These are phyloP conservation scores for Ustilago xerochloae DNA, from an alignment of 1,284 basidiomycete species.

Conservation along the genomic window DNA sequence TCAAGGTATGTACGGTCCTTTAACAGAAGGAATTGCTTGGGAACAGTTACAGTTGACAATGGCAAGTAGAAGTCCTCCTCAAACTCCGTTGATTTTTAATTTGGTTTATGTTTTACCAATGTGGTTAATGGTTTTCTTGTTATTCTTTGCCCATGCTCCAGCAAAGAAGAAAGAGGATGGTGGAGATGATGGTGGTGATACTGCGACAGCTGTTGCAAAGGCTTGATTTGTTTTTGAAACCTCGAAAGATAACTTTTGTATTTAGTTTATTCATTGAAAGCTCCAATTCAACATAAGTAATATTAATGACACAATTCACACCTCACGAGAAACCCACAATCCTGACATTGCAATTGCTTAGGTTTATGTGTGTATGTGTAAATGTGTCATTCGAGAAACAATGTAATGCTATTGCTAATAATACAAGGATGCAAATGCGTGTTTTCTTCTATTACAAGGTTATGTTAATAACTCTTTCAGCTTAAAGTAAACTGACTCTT, in stretches of 20 bases:
- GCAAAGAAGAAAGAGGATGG: constrained; percentile 14
- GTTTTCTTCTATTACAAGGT: too few species aligned
- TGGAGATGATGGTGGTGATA: not conserved
- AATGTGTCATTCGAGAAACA: not conserved
- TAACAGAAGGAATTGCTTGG: constrained; percentile 48
- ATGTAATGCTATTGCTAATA: constrained; percentile 5
- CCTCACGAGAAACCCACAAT: too few species aligned
- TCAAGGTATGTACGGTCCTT: constrained; percentile 54
- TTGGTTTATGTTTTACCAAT: constrained; percentile 54
- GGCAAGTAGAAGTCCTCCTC: constrained; percentile 40
- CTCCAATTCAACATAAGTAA: too few species aligned
- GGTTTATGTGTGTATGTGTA: not conserved
- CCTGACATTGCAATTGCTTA: too few species aligned
- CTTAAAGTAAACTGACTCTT: constrained; percentile 46
- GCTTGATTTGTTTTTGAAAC: constrained; percentile 4
- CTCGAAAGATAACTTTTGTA: not conserved
- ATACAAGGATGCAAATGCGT: constrained; percentile 6
- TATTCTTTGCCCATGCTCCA: constrained; percentile 56
- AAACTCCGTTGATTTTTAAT: constrained; percentile 54
- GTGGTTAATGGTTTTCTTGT: constrained; percentile 54
- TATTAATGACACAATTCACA: too few species aligned
- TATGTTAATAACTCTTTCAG: too few species aligned
- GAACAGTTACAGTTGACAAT: constrained; percentile 48
- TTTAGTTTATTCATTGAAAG: constrained; percentile 10
- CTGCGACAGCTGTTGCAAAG: constrained; percentile 23